Base-by-base conservation (phyloP, 768 basidiomycete species). In the Tephrocybe sp. region DNA sequence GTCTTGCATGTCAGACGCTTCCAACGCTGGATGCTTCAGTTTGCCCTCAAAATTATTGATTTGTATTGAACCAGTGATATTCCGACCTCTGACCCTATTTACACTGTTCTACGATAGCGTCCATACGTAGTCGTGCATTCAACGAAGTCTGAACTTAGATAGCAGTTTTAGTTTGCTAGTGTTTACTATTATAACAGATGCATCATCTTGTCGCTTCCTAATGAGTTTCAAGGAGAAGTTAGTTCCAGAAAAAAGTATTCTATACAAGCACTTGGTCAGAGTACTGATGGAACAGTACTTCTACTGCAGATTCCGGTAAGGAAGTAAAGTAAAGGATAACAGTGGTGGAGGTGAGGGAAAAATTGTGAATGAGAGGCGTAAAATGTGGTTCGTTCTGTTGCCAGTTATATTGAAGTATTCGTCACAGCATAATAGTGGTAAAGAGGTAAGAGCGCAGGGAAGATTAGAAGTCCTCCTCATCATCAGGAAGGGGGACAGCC, bases 401-500 rank as follows among this genome's bases (percentile, higher is more conserved):
- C 53, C 51, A 54, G 64, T 59, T 58, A 66, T 61, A 59, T 58
- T 58, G 58, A 58, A 59, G 54, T 39, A 58, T 53, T 62, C 51
- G 51, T 60, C 53, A 58, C 53, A 56, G 56, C 50, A 59, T 58
- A 55, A 53, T 54, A 59, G 54, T 42, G 55, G 53, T 53, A 54
- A 58, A 32, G 61, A 46, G 50, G 53, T 37, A 48, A 55, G 47
- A 51, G 50, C 33, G 49, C 51, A 45, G 56, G 45, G 52, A 45
- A 58, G 45, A 64, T 75, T 79, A 88, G 63, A 90, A 78, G 59
- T 93, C 89, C 51, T 96, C 93, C 45, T 95, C 97, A 71, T 99
- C 97, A 72, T 98, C 97, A 47, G 97, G 97, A 56, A 99, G 90
- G 64, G 97, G 97, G 57, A 94, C 88, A 56, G 78, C 77, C 65